Conservation (phyloP, 2,329 filamentous ascomycete species). For the Alternaria conjuncta region DNA sequence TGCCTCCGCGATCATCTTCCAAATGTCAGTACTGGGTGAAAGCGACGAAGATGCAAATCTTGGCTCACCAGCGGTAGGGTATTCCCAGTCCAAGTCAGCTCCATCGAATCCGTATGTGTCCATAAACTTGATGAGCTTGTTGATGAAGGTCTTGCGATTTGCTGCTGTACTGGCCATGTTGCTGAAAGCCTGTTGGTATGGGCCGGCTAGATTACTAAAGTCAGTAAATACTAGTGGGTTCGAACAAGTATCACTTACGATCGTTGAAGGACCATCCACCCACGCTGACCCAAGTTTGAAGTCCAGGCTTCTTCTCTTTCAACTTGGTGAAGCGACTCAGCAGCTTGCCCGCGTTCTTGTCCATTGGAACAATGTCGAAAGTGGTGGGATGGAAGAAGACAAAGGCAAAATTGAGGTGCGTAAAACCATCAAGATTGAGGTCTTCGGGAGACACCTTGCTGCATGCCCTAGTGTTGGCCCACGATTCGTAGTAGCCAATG, state of each 20-base stretch:
- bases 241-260: neutral
- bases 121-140: conserved; percentile 48
- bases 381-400: conserved; percentile 7
- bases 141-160: conserved; percentile 43
- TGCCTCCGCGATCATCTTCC: conserved; percentile 1
- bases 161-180: conserved; percentile 31
- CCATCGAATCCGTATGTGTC: conserved; percentile 50
- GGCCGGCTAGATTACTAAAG: conserved; percentile 40
- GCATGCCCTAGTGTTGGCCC: conserved; percentile 4
- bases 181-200: conserved; percentile 38
- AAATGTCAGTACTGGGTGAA: too few species aligned
- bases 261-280: conserved; percentile 52
- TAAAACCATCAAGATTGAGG: conserved; percentile 7
- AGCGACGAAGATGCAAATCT: too few species aligned
- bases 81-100: conserved; percentile 55
- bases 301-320: conserved; percentile 35
- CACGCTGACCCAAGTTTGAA: conserved; percentile 50
- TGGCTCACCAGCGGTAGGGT: conserved; percentile 6
- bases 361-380: conserved; percentile 8
- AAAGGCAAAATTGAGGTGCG: conserved; percentile 15
- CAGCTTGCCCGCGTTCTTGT: neutral
- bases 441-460: neutral
- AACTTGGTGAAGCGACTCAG: conserved; percentile 17
- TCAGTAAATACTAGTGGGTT: neutral
- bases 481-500: conserved; percentile 2